Evolutionary conservation across 495 filamentous ascomycete genomes (phyloP).

Genomic region (Sphaerosporella brunnea): DNA sequence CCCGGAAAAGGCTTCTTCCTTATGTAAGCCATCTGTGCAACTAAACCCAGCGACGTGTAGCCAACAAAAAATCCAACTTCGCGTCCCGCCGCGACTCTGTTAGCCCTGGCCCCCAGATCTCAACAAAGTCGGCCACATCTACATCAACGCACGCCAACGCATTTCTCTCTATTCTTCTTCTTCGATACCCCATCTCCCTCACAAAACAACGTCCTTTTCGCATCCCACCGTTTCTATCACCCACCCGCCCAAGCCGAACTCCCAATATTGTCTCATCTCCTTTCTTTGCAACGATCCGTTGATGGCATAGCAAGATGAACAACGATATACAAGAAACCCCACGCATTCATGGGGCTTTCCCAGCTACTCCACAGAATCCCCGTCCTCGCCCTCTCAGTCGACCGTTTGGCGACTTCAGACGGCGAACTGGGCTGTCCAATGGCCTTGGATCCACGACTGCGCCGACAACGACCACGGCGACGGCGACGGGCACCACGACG

Average conservation of each 20-base stretch:
- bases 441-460: not conserved
- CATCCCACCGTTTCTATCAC: not conserved
- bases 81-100: too few relatives aligned
- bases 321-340: conserved; percentile 12
- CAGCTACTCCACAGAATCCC: conserved; percentile 12
- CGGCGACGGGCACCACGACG: not conserved
- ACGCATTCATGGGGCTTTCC: conserved; percentile 16
- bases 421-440: not conserved
- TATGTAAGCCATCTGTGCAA: too few relatives aligned
- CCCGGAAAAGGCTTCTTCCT: too few relatives aligned
- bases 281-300: not conserved
- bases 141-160: too few relatives aligned
- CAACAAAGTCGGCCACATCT: too few relatives aligned
- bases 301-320: conserved; percentile 4
- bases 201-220: not conserved
- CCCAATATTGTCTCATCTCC: not conserved
- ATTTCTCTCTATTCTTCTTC: not conserved
- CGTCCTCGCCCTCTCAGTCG: conserved; percentile 9
- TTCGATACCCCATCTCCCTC: not conserved
- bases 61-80: too few relatives aligned
- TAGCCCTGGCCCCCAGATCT: too few relatives aligned
- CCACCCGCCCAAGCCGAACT: not conserved
- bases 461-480: not conserved
- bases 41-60: too few relatives aligned
- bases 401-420: not conserved